Evolutionary conservation across 352 stramenopile species (phyloP).

Genomic region (Pythium rishiriense): DNA sequence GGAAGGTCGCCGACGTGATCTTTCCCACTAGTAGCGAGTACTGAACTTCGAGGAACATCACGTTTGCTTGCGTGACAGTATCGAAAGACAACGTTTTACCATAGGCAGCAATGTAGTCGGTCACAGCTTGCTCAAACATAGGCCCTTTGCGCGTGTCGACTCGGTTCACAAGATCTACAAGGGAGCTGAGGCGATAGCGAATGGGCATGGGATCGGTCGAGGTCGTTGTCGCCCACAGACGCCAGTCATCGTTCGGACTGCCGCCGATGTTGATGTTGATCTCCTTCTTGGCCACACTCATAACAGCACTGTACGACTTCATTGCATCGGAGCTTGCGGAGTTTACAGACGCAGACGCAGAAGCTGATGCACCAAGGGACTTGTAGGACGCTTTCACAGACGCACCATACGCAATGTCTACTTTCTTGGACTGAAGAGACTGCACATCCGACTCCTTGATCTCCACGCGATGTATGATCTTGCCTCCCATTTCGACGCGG

Average conservation of each 20-base stretch:
- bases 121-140: conserved; percentile 28
- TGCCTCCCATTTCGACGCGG: conserved; percentile 33
- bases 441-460: conserved; percentile 35
- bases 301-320: conserved; percentile 28
- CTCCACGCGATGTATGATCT: conserved; percentile 33
- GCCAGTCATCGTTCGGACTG: conserved; percentile 34
- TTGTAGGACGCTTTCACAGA: conserved; percentile 40
- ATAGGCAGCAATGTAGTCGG: conserved; percentile 32
- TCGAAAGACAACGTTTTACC: conserved; percentile 31
- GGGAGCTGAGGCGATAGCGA: conserved; percentile 28
- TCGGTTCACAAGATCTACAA: conserved; percentile 27
- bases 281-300: conserved; percentile 34
- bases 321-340: conserved; percentile 14
- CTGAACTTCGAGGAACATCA: conserved; percentile 28
- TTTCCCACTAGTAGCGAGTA: conserved; percentile 32
- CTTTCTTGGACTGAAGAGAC: conserved; percentile 30
- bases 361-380: conserved; percentile 18
- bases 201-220: conserved; percentile 30
- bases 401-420: conserved; percentile 31
- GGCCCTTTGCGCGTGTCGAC: conserved; percentile 19
- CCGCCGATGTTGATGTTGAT: conserved; percentile 37
- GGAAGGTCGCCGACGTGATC: conserved; percentile 31
- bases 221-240: conserved; percentile 27
- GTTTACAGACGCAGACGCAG: conserved; percentile 24
- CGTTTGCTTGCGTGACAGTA: conserved; percentile 15